Conservation (phyloP, 768 basidiomycete species). For the Serendipita sp. region DNA sequence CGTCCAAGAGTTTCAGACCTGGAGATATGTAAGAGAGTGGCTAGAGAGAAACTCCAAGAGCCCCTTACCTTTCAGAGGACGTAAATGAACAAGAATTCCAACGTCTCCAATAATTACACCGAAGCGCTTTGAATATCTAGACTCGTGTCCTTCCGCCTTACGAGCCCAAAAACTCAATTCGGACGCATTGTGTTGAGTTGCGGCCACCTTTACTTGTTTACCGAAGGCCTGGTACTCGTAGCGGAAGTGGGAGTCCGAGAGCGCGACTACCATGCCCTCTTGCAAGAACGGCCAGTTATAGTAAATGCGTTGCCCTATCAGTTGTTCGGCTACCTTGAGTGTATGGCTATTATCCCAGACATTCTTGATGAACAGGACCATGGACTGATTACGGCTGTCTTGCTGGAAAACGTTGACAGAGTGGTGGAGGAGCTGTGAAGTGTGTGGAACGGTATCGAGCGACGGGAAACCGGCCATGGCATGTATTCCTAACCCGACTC, state of each 20-base stretch:
- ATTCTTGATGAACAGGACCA: conserved; percentile 76
- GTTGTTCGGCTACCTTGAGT: conserved; percentile 55
- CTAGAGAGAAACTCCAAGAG: neutral
- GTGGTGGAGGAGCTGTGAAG: conserved; percentile 62
- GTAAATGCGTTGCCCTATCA: conserved; percentile 66
- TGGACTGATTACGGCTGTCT: conserved; percentile 84
- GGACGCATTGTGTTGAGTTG: conserved; percentile 56
- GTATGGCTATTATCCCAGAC: conserved; percentile 49
- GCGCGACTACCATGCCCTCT: conserved; percentile 73
- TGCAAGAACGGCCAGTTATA: conserved; percentile 90
- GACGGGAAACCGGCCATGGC: conserved; percentile 96
- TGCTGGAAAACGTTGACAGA: conserved; percentile 86
- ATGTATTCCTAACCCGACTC: conserved; percentile 68
- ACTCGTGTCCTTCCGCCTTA: conserved; percentile 70
- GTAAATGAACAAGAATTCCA: conserved; percentile 72
- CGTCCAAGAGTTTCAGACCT: conserved; percentile 84
- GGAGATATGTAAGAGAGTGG: neutral
- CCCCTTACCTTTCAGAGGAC: conserved; percentile 75
- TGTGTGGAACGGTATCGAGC: conserved; percentile 72
- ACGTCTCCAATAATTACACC: conserved; percentile 76
- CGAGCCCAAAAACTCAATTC: conserved; percentile 61
- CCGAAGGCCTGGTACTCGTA: conserved; percentile 57
- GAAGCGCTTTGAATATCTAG: conserved; percentile 72
- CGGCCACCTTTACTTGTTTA: conserved; percentile 38
- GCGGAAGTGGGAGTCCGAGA: conserved; percentile 76